Conservation (phyloP, 352 stramenopile genomes). For the Globisporangium viniferum region DNA sequence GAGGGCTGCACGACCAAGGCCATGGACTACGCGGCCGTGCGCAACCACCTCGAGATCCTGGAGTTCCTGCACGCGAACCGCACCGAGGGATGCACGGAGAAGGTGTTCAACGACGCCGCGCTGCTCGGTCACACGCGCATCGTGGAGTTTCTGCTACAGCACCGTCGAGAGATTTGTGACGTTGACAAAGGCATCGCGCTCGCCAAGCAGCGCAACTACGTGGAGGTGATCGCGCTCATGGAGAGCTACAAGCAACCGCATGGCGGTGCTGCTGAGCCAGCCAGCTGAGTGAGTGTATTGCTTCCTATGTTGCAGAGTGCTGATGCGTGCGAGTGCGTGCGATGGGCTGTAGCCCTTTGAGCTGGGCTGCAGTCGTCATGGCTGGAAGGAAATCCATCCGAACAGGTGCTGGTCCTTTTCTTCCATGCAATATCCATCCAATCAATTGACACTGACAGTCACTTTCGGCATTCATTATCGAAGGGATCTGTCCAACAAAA, state of each 20-base stretch:
- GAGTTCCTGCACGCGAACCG: constrained; percentile 52
- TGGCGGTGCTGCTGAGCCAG: background rate
- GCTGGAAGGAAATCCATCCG: background rate
- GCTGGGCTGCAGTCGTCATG: background rate
- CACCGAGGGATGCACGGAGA: constrained; percentile 42
- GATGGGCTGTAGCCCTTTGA: background rate
- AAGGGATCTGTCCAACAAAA: background rate
- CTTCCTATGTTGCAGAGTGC: background rate
- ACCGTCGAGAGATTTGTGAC: constrained; percentile 31
- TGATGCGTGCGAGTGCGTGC: background rate
- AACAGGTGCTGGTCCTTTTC: background rate
- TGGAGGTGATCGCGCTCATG: constrained; percentile 12
- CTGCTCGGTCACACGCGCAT: constrained; percentile 38
- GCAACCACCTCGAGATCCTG: constrained; percentile 40
- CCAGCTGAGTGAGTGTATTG: background rate
- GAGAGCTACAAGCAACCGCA: background rate
- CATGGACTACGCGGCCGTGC: constrained; percentile 52
- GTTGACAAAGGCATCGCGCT: constrained; percentile 39
- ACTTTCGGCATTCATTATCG: background rate
- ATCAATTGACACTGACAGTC: background rate
- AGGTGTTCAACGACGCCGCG: constrained; percentile 46
- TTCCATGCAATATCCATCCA: background rate
- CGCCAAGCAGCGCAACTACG: constrained; percentile 37
- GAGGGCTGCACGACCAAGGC: constrained; percentile 48
- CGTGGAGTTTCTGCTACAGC: constrained; percentile 40